Percentiles rank a stretch among this genome's conserved stretches.
Evolutionary conservation across 208 protist species (phyloP).

Genomic region (Trypanosoma platydactyli): DNA sequence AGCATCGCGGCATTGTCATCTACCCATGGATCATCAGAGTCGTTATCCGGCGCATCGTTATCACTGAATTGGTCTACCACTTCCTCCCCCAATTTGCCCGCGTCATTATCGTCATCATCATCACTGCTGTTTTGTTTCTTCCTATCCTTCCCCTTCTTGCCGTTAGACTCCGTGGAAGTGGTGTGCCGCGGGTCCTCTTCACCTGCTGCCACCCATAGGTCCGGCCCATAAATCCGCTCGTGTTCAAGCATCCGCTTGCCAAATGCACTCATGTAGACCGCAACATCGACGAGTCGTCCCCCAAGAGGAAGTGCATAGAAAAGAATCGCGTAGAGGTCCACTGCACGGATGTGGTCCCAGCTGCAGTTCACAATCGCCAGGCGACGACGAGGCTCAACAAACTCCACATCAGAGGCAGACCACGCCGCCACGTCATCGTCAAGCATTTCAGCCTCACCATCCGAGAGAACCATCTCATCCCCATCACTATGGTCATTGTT

Average conservation of each 20-base stretch:
- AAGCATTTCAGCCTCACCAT: conserved; percentile 19
- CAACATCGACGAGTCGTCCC: conserved; percentile 89
- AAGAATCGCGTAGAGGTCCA: conserved; percentile 96
- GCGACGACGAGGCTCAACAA: conserved; percentile 75
- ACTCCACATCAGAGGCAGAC: conserved; percentile 73
- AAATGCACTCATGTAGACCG: conserved; percentile 95
- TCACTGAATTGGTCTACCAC: background rate
- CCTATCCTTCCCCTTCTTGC: background rate
- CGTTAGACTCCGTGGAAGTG: background rate
- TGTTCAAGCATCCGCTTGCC: conserved; percentile 92
- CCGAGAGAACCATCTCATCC: conserved; percentile 22
- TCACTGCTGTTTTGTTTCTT: conserved; percentile 12
- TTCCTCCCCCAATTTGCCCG: conserved; percentile 11
- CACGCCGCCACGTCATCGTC: conserved; percentile 77
- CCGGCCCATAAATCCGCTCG: conserved; percentile 77
- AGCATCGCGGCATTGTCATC: conserved; percentile 80
- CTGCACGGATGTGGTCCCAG: conserved; percentile 94
- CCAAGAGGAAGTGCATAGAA: conserved; percentile 94
- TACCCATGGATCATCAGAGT: conserved; percentile 73
- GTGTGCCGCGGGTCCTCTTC: conserved; percentile 23
- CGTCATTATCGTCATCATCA: background rate
- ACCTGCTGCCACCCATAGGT: conserved; percentile 76
- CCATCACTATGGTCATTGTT: background rate
- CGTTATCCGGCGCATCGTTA: conserved; percentile 21
- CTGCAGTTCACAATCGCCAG: conserved; percentile 96